Evolutionary conservation across 805 yeast species (phyloP).

Genomic region (Kodamaea neixiangensis): DNA sequence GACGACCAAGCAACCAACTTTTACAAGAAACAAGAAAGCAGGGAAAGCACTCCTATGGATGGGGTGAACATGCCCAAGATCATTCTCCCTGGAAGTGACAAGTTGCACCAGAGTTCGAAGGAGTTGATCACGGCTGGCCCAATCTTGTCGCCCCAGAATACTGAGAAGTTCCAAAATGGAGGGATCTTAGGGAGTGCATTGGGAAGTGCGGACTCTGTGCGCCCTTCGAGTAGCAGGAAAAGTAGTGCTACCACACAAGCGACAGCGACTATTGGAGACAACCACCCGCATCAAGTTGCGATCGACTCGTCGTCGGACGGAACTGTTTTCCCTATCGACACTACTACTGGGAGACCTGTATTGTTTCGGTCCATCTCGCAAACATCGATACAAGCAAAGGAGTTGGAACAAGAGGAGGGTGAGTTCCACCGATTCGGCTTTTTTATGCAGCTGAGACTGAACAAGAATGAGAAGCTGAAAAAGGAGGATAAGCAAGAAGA

Average conservation of each 20-base stretch:
- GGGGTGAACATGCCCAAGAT: constrained; percentile 4
- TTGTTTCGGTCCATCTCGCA: constrained; percentile 64
- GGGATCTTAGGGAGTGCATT: constrained; percentile 8
- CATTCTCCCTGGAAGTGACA: constrained; percentile 15
- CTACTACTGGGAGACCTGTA: constrained; percentile 71
- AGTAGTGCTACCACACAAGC: neutral
- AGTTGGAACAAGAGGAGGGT: constrained; percentile 89
- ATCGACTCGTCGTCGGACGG: constrained; percentile 61
- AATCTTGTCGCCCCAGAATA: constrained; percentile 47
- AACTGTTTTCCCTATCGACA: constrained; percentile 57
- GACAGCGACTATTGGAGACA: neutral
- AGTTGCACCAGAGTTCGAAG: constrained; percentile 50
- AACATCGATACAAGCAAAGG: constrained; percentile 66
- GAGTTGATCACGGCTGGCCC: constrained; percentile 56
- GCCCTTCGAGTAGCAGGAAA: neutral
- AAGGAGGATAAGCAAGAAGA: neutral
- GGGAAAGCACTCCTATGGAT: constrained; percentile 1
- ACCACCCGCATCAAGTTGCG: constrained; percentile 69
- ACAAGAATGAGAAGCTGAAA: constrained; percentile 4
- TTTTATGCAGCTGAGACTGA: constrained; percentile 59
- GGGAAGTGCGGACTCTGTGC: neutral
- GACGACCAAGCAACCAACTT: constrained; percentile 38
- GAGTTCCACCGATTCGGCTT: constrained; percentile 86
- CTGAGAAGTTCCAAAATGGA: constrained; percentile 17
- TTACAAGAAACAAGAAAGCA: constrained; percentile 1